Percentiles rank a stretch among this genome's conserved stretches.
Conservation (phyloP, 768 basidiomycete genomes). For the Russula olivacea region DNA sequence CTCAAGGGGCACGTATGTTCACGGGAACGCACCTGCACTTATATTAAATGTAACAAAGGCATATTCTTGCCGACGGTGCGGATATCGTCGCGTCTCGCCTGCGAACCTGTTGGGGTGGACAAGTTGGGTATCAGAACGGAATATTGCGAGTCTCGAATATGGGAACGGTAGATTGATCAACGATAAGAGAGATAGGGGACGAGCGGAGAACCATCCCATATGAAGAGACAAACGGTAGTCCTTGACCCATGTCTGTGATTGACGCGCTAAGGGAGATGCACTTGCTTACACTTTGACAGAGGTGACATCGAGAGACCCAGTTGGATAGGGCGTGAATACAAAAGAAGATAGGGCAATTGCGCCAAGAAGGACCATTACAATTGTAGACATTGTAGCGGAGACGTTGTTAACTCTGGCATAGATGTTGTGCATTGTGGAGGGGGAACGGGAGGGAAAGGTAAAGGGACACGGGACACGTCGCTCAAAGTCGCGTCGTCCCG, state of each 20-base stretch:
- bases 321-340: slow-evolving; percentile 51
- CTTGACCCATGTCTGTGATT: slow-evolving; percentile 10
- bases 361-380: slow-evolving; percentile 63
- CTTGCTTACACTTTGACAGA: slow-evolving; percentile 69
- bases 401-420: slow-evolving; percentile 68
- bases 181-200: slow-evolving; percentile 2
- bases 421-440: slow-evolving; percentile 57
- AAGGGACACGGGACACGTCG: slow-evolving; percentile 14
- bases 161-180: neutral
- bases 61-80: slow-evolving; percentile 61
- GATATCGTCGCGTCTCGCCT: slow-evolving; percentile 39
- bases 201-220: neutral
- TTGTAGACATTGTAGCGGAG: slow-evolving; percentile 68
- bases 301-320: slow-evolving; percentile 51
- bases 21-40: slow-evolving; percentile 54
- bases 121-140: neutral
- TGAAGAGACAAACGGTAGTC: neutral
- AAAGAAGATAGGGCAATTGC: slow-evolving; percentile 72
- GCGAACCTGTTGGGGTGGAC: slow-evolving; percentile 18
- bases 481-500: neutral
- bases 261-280: neutral
- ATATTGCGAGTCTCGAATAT: neutral
- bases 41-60: slow-evolving; percentile 80
- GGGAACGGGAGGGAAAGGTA: too few species aligned
- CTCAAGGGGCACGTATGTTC: neutral